These are phyloP conservation scores for Boletus fagicola DNA, from an alignment of 768 basidiomycete genomes.

Conservation along the genomic window DNA sequence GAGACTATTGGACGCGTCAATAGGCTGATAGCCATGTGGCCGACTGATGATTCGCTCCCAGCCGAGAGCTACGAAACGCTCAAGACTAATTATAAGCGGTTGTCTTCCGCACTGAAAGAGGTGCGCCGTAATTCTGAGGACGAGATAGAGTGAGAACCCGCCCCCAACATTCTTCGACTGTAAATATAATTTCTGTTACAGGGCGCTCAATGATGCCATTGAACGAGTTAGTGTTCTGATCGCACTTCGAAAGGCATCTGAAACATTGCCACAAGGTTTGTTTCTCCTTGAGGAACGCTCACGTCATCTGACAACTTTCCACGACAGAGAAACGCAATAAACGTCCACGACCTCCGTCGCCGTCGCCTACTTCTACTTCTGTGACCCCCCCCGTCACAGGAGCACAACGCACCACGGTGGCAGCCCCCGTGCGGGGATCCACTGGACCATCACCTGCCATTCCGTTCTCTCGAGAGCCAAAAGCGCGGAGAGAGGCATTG, in stretches of 20 bases:
- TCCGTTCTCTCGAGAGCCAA: slow-evolving; percentile 63
- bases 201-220: slow-evolving; percentile 68
- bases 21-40: slow-evolving; percentile 68
- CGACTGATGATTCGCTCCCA: slow-evolving; percentile 64
- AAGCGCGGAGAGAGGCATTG: slow-evolving; percentile 60
- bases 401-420: slow-evolving; percentile 14
- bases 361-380: slow-evolving; percentile 54
- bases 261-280: slow-evolving; percentile 55
- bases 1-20: slow-evolving; percentile 75
- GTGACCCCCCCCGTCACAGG: slow-evolving; percentile 28
- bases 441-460: slow-evolving; percentile 51
- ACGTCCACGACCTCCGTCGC: slow-evolving; percentile 70
- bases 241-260: slow-evolving; percentile 70
- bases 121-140: slow-evolving; percentile 56
- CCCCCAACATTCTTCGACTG: slow-evolving; percentile 1
- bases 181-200: slow-evolving; percentile 31
- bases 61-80: slow-evolving; percentile 66
- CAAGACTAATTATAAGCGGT: slow-evolving; percentile 60
- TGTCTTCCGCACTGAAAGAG: slow-evolving; percentile 60
- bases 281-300: background rate
- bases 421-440: slow-evolving; percentile 45
- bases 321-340: slow-evolving; percentile 70
- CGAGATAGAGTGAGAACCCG: slow-evolving; percentile 57
- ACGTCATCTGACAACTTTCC: slow-evolving; percentile 1
- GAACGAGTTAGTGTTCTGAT: slow-evolving; percentile 70